Percentiles rank a stretch among this genome's conserved stretches.
These are phyloP conservation scores for Amanita fuliginea DNA, from an alignment of 768 basidiomycete species.

Conservation along the genomic window DNA sequence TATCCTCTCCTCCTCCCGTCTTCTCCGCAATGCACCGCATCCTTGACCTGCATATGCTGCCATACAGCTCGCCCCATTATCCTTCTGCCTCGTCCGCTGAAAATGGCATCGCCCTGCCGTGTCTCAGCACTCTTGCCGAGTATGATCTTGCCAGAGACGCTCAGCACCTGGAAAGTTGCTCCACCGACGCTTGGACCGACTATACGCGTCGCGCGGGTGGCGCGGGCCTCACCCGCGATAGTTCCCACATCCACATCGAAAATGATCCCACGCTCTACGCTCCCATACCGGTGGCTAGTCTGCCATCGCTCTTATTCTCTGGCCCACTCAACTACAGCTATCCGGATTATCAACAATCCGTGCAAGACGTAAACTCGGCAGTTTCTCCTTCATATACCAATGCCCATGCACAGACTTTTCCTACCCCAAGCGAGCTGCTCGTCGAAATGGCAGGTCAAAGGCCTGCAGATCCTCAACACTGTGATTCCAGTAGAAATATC, in stretches of 20 bases:
- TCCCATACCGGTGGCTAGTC: not conserved
- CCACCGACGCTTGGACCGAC: not conserved
- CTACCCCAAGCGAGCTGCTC: conserved; percentile 56
- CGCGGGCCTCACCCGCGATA: not conserved
- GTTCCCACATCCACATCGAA: not conserved
- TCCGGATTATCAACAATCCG: not conserved
- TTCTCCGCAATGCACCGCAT: no score
- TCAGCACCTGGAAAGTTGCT: not conserved
- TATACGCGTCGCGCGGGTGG: not conserved
- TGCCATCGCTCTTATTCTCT: not conserved
- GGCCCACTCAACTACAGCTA: not conserved
- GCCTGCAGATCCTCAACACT: not conserved
- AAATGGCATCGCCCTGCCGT: not conserved
- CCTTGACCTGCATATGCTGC: not conserved
- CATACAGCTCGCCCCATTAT: not conserved
- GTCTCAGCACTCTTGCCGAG: not conserved
- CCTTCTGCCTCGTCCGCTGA: not conserved
- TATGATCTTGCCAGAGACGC: not conserved
- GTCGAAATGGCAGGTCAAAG: conserved; percentile 25
- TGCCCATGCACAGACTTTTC: conserved; percentile 30
- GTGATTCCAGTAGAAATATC: conserved; percentile 1
- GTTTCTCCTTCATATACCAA: not conserved
- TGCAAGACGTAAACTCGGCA: not conserved
- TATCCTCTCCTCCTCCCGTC: not conserved
- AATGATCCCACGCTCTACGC: conserved; percentile 3